Evolutionary conservation across 371 early-diverging fungal genomes (phyloP).

Genomic region (Mucor plumbeus): DNA sequence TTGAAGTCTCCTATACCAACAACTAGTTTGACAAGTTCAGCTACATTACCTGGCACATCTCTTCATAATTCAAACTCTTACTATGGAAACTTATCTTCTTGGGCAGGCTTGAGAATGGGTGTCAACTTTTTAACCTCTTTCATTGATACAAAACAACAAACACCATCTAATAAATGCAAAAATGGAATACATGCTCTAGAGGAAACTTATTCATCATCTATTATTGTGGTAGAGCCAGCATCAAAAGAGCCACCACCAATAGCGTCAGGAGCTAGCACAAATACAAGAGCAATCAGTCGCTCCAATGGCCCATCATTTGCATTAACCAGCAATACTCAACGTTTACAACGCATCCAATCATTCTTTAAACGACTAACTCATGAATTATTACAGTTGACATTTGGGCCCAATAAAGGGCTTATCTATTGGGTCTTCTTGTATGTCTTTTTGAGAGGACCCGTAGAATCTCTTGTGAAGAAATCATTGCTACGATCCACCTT

Average conservation of each 20-base stretch:
- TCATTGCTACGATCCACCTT: not conserved
- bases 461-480: conserved; percentile 9
- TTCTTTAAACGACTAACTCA: conserved; percentile 1
- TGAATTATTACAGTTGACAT: conserved; percentile 10
- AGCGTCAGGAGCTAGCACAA: not conserved
- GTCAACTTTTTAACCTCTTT: conserved; percentile 37
- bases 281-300: not conserved
- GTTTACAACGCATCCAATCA: not conserved
- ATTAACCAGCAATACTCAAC: not conserved
- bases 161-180: not conserved
- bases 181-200: not conserved
- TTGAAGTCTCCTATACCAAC: not conserved
- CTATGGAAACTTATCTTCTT: conserved; percentile 9
- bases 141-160: conserved; percentile 10
- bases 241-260: not conserved
- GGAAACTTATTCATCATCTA: not conserved
- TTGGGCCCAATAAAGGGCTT: conserved; percentile 14
- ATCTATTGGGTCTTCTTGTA: conserved; percentile 24
- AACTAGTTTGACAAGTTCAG: not conserved
- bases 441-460: conserved; percentile 26
- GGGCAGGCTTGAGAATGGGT: conserved; percentile 38
- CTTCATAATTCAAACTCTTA: conserved; percentile 6
- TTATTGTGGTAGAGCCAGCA: conserved; percentile 4
- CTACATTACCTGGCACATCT: not conserved
- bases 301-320: not conserved